Percentiles rank a stretch among this genome's conserved stretches.
Conservation (phyloP, 2,329 filamentous ascomycete species). For the Coniochaeta hoffmannii region DNA sequence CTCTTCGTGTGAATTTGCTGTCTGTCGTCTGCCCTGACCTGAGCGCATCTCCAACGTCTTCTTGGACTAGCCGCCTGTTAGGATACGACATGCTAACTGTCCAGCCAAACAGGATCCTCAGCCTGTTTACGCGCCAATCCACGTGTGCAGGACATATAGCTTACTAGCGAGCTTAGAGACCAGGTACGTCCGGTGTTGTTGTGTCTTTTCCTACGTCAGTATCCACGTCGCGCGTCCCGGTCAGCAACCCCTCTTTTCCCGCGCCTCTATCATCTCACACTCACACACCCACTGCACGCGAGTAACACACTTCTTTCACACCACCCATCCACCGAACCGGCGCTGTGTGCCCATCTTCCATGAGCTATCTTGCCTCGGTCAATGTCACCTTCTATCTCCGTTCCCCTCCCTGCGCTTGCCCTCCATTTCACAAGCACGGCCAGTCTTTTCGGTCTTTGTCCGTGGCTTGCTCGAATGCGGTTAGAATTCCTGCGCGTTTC, state of each 20-base stretch:
- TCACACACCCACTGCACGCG: background rate
- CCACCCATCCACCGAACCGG: background rate
- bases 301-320: background rate
- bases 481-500: background rate
- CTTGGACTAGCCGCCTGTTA: too few species aligned
- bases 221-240: background rate
- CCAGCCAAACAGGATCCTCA: background rate
- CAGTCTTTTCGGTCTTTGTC: background rate
- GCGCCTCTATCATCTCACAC: background rate
- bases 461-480: background rate
- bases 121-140: background rate
- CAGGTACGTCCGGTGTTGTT: background rate
- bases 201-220: background rate
- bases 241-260: constrained; percentile 1
- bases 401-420: background rate
- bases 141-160: background rate
- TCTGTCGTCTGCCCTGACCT: background rate
- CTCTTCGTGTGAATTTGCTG: background rate
- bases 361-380: background rate
- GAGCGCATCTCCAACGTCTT: background rate
- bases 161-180: background rate
- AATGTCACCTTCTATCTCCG: constrained; percentile 3
- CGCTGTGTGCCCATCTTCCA: background rate
- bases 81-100: background rate
- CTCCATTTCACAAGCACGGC: background rate